Conservation (phyloP, 805 yeast species). For the Kockiozyma suomiensis region DNA sequence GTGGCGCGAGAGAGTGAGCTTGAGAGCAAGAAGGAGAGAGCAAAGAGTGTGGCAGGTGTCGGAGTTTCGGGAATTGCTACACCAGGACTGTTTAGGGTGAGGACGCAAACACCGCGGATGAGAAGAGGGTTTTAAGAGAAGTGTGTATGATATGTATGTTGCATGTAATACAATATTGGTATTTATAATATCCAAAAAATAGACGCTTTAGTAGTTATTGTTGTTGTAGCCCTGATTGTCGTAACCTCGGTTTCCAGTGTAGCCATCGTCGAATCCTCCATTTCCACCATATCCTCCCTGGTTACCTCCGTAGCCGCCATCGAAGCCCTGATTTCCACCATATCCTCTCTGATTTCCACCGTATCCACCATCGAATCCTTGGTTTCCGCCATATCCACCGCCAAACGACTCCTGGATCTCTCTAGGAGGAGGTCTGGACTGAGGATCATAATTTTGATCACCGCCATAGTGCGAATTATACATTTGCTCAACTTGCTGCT, state of each 20-base stretch:
- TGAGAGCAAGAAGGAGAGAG: slow-evolving; percentile 4
- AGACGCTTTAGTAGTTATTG: neutral
- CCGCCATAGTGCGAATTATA: slow-evolving; percentile 40
- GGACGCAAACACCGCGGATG: slow-evolving; percentile 24
- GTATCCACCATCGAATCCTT: slow-evolving; percentile 1
- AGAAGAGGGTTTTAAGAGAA: slow-evolving; percentile 22
- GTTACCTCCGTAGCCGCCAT: neutral
- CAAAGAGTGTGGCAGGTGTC: neutral
- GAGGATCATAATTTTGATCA: slow-evolving; percentile 33
- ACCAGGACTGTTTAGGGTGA: slow-evolving; percentile 20
- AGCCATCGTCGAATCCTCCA: neutral
- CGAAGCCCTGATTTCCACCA: slow-evolving; percentile 1
- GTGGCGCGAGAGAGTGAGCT: slow-evolving; percentile 4
- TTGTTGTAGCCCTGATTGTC: neutral
- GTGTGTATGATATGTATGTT: neutral
- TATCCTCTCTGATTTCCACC: neutral
- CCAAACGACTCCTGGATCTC: slow-evolving; percentile 14
- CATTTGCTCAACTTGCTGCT: slow-evolving; percentile 35
- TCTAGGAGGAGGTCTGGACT: slow-evolving; percentile 8
- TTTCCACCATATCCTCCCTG: neutral
- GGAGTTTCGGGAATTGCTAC: slow-evolving; percentile 19
- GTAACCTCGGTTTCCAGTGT: slow-evolving; percentile 1
- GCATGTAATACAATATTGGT: neutral
- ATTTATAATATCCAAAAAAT: neutral
- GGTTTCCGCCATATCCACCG: slow-evolving; percentile 15